Base-by-base conservation (phyloP, 331 rosid genomes). In the Quercus tomentella region DNA sequence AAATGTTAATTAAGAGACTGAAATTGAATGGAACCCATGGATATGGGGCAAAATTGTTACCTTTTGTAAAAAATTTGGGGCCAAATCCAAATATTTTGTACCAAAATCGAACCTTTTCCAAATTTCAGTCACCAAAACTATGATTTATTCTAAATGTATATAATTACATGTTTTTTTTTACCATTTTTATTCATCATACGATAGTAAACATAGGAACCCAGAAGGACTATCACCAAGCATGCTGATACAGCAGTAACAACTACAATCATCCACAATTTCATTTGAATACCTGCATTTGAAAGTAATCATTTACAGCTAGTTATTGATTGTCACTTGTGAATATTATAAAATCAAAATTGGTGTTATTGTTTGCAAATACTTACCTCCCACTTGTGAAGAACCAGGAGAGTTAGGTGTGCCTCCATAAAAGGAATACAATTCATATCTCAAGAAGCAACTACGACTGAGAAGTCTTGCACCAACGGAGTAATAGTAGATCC, bases 401-500 rank as follows among this genome's bases (percentile, higher is more conserved):
- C 2, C 5, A 37, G 61, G 16, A 20, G 74, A 74, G 3, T 45
- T 85, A 49, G 81, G 6, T 33, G 56, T 82, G n/a, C 80, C 85
- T n/a, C 33, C 25, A 56, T 73, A 63, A 82, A 90, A 92, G 0
- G 55, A 15, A 63, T 90, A 88, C 4, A 87, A 73, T 51, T 90
- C 92, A 74, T 88, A 92, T 84, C 94, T 81, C 74, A 90, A 77
- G 68, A 54, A 86, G 76, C 97, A 92, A 85, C 91, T 87, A 68
- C 77, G 87, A 37, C 88, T 84, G 31, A 86, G 28, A 80, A 92
- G 85, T 81, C 93, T 83, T 2, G 87, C 93, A 2, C 97, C 97
- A 1, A 90, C 76, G 4, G 91, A 87, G 51, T 71, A 79, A 76
- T 89, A 78, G 35, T 72, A 90, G n/a, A 73, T 16, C 11, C 28